Evolutionary conservation across 2,329 filamentous ascomycete species (phyloP).

Genomic region (Fusarium camptoceras): DNA sequence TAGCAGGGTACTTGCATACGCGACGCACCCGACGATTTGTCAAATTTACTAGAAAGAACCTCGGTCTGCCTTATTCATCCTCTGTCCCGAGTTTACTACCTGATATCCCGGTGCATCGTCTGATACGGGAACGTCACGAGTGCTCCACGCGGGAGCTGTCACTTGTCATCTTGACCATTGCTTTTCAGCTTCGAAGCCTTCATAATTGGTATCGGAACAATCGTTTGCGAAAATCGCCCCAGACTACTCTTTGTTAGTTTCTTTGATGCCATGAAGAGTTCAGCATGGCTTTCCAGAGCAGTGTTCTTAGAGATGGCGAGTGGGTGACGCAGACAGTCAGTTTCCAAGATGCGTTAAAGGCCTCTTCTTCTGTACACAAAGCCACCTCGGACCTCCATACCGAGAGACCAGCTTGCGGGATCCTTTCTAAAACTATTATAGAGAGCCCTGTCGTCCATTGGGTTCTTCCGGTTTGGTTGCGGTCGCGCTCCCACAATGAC

Average conservation of each 20-base stretch:
- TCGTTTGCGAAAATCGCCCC: neutral
- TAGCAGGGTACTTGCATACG: neutral
- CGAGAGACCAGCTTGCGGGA: conserved; percentile 69
- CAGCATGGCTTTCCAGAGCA: conserved; percentile 64
- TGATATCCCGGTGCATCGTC: conserved; percentile 5
- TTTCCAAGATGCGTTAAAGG: conserved; percentile 57
- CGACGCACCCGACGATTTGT: conserved; percentile 6
- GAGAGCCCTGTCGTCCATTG: conserved; percentile 80
- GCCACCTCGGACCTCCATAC: conserved; percentile 48
- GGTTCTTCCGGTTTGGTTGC: conserved; percentile 83
- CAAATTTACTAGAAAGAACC: neutral
- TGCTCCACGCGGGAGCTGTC: conserved; percentile 4
- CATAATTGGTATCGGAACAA: neutral
- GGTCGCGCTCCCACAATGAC: conserved; percentile 78
- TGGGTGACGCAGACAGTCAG: conserved; percentile 68
- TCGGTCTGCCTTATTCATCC: neutral
- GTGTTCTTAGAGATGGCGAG: conserved; percentile 64
- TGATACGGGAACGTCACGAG: conserved; percentile 1
- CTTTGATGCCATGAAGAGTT: conserved; percentile 41
- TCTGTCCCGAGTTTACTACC: neutral
- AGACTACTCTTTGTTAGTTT: neutral
- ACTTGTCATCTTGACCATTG: neutral
- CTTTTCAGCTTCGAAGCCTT: neutral
- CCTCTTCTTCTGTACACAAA: conserved; percentile 50
- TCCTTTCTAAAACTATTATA: conserved; percentile 83